These are phyloP conservation scores for Spencermartinsiella europaea DNA, from an alignment of 805 yeast genomes.

Conservation along the genomic window DNA sequence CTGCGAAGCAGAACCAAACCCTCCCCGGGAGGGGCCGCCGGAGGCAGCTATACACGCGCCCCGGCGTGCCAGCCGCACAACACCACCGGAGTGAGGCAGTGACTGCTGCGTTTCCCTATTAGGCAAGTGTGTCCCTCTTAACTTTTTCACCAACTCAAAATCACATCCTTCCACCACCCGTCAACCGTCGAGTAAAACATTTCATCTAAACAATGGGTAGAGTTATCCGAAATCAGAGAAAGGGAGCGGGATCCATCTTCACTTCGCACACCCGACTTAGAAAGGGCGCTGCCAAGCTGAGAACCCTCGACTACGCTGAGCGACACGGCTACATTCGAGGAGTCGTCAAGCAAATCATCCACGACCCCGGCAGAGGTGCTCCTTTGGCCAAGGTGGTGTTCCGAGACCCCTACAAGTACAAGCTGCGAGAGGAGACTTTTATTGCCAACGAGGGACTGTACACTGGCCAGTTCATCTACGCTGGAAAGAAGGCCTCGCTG, in stretches of 20 bases:
- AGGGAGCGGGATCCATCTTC: slow-evolving; percentile 99
- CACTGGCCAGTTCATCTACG: slow-evolving; percentile 99
- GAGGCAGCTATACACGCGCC: too few species aligned
- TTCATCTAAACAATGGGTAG: slow-evolving; percentile 31
- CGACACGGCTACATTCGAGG: slow-evolving; percentile 99
- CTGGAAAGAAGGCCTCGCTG: slow-evolving; percentile 97
- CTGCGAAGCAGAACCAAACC: too few species aligned
- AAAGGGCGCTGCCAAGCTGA: slow-evolving; percentile 99
- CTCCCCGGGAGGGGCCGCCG: too few species aligned
- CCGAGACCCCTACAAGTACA: slow-evolving; percentile 99
- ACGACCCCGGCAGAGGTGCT: slow-evolving; percentile 99
- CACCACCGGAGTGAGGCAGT: too few species aligned
- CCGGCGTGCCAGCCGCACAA: too few species aligned
- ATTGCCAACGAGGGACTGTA: slow-evolving; percentile 99
- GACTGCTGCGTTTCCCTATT: slow-evolving; percentile 1
- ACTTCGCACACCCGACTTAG: slow-evolving; percentile 99
- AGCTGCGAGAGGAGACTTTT: slow-evolving; percentile 96
- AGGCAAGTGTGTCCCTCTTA: background rate
- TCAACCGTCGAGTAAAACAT: slow-evolving; percentile 4
- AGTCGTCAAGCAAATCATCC: slow-evolving; percentile 96
- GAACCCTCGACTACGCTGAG: slow-evolving; percentile 98
- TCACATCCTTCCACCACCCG: background rate
- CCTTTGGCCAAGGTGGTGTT: slow-evolving; percentile 98
- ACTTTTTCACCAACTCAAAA: background rate
- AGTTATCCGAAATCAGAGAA: slow-evolving; percentile 99